Evolutionary conservation across 345 rosid species (phyloP), one percentile per base, ranked within the genome.

Genomic region (Ceriops decandra): DNA sequence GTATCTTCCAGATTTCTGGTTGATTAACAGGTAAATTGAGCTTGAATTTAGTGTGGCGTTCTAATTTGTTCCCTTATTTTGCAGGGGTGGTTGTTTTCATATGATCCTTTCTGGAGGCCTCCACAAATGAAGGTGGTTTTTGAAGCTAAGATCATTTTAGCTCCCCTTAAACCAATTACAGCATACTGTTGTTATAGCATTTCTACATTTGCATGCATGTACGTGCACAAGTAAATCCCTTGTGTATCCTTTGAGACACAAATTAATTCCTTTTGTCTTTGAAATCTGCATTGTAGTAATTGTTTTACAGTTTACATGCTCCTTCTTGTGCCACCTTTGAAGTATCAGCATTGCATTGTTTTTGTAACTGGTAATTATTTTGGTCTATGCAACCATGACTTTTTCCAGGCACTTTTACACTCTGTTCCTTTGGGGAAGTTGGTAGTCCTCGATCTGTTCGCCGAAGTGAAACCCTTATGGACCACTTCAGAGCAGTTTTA

Each of bases 61-160:
- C 74, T 72, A 27, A 76, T 73, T 54, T 53, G 11, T 66, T 35
- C 51, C 60, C 52, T 62, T 57, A 5, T 66, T 62, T 51, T 70
- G 54, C 64, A 88, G 93, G 93, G 93, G 10, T 88, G 93, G 93
- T 76, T 88, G 66, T 88, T 88, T 72, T 84, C 89, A 60, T 83
- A 88, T 69, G 93, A 88, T 80, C 88, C 90, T 58, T 88, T 88
- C 74, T 88, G 93, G 90, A 82, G 83, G 80, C 93, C 90, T 70
- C 84, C 86, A 52, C 90, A 88, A 79, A 84, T 82, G 90, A 88
- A 86, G 89, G 93, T 88, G 47, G 16, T 38, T 38, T 38, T 38
- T 38, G 47, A 36, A 36, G 42, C 42, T 36, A 36, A 38, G 47
- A 38, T 38, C 47, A 38, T 38, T 38, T 9, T 11, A 11, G 7